These are phyloP conservation scores for Aspergillus sp. DNA, from an alignment of 2,329 filamentous ascomycete genomes.

Conservation along the genomic window DNA sequence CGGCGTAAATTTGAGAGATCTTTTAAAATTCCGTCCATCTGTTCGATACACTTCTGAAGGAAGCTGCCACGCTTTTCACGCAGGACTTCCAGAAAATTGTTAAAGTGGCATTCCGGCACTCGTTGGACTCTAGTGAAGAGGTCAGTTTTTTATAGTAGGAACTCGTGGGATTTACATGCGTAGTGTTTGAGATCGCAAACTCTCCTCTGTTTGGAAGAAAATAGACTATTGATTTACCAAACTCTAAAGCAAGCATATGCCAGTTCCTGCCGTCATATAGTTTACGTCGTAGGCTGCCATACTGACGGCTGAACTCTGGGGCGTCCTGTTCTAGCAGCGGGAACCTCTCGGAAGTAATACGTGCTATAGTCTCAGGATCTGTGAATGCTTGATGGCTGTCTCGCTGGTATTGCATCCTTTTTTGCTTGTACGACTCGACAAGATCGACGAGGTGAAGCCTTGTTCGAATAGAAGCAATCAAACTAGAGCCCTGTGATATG, in stretches of 20 bases:
- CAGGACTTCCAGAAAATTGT: constrained; percentile 1
- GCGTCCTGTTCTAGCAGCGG: background rate
- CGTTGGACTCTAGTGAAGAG: background rate
- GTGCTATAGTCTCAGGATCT: constrained; percentile 2
- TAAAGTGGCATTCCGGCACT: constrained; percentile 1
- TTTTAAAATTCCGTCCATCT: background rate
- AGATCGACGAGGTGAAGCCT: background rate
- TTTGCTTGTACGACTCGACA: constrained; percentile 1
- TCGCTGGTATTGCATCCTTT: background rate
- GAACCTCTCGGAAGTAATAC: constrained; percentile 4
- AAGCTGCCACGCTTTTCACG: background rate
- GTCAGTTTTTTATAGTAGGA: constrained; percentile 1
- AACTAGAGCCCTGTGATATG: background rate
- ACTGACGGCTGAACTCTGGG: background rate
- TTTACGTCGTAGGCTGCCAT: background rate
- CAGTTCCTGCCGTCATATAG: constrained; percentile 2
- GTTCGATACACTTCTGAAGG: background rate
- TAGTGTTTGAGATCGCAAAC: constrained; percentile 4
- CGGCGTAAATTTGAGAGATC: background rate
- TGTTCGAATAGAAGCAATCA: background rate
- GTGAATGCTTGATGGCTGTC: background rate
- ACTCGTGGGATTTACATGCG: background rate
- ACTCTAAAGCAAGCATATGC: constrained; percentile 4
- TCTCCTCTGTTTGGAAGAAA: constrained; percentile 2
- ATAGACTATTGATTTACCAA: constrained; percentile 6